A percentile compares a stretch with the other conserved stretches of the same genome.
phyloP scores from a whole-genome alignment of 192 early-diverging fungal species.

The Thamnidium elegans region DNA sequence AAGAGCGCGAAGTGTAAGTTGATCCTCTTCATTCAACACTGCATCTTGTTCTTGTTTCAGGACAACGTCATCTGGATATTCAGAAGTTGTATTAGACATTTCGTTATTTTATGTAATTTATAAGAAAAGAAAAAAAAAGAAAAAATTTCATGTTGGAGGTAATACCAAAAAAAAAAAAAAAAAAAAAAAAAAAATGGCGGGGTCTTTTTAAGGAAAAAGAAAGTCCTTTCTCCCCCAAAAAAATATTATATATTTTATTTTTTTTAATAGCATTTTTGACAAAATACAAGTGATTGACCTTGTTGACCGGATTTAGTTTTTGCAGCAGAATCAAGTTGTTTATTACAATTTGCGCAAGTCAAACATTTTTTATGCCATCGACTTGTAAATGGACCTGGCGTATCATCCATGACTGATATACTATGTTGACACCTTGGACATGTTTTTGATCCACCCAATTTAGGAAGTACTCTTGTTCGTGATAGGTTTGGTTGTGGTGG shows the following conservation, averaged over 20 bases:
- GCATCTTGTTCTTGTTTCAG: conserved; percentile 3
- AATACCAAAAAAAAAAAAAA: conserved; percentile 11
- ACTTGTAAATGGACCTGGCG: conserved; percentile 44
- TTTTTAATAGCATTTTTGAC: conserved; percentile 45
- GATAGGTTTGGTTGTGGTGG: conserved; percentile 24
- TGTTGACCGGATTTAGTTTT: conserved; percentile 33
- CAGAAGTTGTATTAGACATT: conserved; percentile 16
- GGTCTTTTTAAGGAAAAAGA: not conserved
- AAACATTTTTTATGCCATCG: conserved; percentile 58
- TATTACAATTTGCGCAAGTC: conserved; percentile 45
- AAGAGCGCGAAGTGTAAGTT: conserved; percentile 79
- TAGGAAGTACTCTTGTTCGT: conserved; percentile 37
- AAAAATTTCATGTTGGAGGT: not conserved
- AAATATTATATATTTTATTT: too few relatives aligned
- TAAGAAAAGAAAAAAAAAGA: not conserved
- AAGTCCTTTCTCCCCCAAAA: too few relatives aligned
- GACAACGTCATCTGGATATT: conserved; percentile 16
- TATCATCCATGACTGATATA: conserved; percentile 50
- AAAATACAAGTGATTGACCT: conserved; percentile 38
- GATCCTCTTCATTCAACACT: conserved; percentile 12
- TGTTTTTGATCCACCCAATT: conserved; percentile 44
- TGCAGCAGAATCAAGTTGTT: conserved; percentile 48
- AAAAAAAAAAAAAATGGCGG: not conserved
- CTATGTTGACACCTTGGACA: conserved; percentile 46
- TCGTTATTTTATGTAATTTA: not conserved